Base-by-base conservation (phyloP, 768 basidiomycete species). In the Termitomyces sp. region DNA sequence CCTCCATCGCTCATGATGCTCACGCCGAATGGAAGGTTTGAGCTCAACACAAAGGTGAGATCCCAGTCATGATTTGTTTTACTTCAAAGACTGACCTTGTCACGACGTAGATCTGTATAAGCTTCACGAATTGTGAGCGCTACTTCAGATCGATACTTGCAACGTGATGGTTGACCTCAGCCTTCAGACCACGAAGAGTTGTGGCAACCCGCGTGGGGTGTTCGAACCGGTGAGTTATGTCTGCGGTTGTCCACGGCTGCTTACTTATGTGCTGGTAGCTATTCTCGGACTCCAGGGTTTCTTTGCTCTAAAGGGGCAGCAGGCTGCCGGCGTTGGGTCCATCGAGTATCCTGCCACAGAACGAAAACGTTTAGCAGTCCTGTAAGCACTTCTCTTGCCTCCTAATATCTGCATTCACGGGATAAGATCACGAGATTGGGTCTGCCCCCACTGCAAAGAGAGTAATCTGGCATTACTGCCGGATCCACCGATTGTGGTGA, bases 151-250 rank as follows among this genome's bases (percentile, higher is more conserved):
- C 4, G 28, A 41, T 41, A 37, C 59, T 56, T 50, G 35, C 37
- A 58, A 48, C 47, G 30, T 44, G 37, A 44, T 33, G 9, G 38
- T 48, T 56, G 41, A 50, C 9, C 30, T n/a, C 43, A 12, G 4
- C 28, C 21, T 57, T 42, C 64, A 92, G 89, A 96, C 76, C 94
- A 98, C 62, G 92, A 94, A 71, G 96, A 98, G 63, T 78, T 91
- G 33, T 98, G 96, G 96, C 94, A 98, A 70, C 96, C 96, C 38
- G 93, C 94, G 26, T 98, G 96, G 96, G 96, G 96, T 54, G 91
- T 98, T 19, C 83, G 96, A 60, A 98, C 95, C 55, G 94, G 90
- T 89, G 57, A 59, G 78, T 48, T 26, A 42, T n/a, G 65, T 45
- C 49, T 41, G 12, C 23, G 50, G 28, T 3, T 47, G 35, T 30